A percentile compares a stretch with the other conserved stretches of the same genome.
phyloP scores from a whole-genome alignment of 208 protist genomes.

The Ichthyophonus hoferi region DNA sequence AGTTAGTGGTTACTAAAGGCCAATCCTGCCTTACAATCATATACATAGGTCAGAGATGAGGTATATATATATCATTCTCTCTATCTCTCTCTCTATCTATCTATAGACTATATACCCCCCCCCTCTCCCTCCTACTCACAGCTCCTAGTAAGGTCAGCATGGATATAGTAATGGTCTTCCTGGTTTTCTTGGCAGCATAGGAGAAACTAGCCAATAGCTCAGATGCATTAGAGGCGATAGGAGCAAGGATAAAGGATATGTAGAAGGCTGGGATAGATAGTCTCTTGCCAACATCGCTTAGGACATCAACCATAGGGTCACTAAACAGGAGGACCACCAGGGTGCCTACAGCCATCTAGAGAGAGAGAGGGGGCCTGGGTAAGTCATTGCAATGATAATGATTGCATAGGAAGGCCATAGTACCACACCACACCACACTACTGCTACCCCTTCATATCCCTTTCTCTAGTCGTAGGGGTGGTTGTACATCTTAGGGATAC shows the following conservation, averaged over 20 bases:
- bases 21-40: too few species aligned
- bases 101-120: too few species aligned
- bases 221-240: conserved; percentile 60
- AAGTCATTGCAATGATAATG: neutral
- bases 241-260: conserved; percentile 63
- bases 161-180: conserved; percentile 50
- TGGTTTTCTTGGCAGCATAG: conserved; percentile 62
- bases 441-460: too few species aligned
- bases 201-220: conserved; percentile 55
- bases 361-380: neutral
- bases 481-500: too few species aligned
- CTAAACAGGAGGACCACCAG: conserved; percentile 61
- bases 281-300: conserved; percentile 47
- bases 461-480: too few species aligned
- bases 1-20: too few species aligned
- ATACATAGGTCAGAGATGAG: too few species aligned
- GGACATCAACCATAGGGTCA: conserved; percentile 61
- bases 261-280: conserved; percentile 55
- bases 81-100: too few species aligned
- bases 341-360: conserved; percentile 51
- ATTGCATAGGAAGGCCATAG: too few species aligned
- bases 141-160: conserved; percentile 53
- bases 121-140: too few species aligned
- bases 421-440: too few species aligned
- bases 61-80: too few species aligned